phyloP scores from a whole-genome alignment of 768 basidiomycete species.

The Austroboletus eburneus region DNA sequence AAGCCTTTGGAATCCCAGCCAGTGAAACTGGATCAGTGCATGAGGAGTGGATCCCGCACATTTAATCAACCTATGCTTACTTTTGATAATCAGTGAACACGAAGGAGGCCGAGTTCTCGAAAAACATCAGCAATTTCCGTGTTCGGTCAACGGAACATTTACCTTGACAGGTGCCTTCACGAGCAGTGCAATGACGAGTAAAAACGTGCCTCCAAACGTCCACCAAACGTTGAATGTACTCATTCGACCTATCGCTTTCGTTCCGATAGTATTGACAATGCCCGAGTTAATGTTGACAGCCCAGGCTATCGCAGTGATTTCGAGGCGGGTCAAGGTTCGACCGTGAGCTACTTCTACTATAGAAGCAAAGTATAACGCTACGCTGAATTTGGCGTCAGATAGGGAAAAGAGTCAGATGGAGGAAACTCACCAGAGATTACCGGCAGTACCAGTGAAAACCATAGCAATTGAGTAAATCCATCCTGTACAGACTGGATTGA shows the following conservation, averaged over 20 bases:
- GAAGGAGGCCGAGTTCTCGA: constrained; percentile 47
- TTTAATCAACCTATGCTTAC: constrained; percentile 26
- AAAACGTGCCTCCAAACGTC: constrained; percentile 55
- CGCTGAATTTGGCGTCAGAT: constrained; percentile 26
- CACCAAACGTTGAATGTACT: constrained; percentile 57
- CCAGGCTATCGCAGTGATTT: constrained; percentile 54
- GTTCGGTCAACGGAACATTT: neutral
- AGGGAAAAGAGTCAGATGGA: neutral
- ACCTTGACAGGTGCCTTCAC: constrained; percentile 55
- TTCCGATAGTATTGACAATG: constrained; percentile 51
- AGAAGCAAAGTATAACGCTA: constrained; percentile 53
- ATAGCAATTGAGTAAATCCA: constrained; percentile 61
- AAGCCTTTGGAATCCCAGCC: constrained; percentile 52
- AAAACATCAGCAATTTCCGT: neutral
- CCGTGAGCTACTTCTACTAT: constrained; percentile 47
- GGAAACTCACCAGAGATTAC: constrained; percentile 44
- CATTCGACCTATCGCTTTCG: constrained; percentile 53
- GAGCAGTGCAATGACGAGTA: constrained; percentile 53
- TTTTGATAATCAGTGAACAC: constrained; percentile 58
- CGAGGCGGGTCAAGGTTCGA: constrained; percentile 41
- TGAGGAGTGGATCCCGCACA: constrained; percentile 1
- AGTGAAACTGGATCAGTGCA: constrained; percentile 39
- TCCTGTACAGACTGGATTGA: constrained; percentile 39
- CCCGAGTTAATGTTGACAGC: constrained; percentile 53
- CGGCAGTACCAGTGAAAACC: constrained; percentile 57